Percentiles rank a stretch among this genome's conserved stretches.
Conservation (phyloP, 371 early-diverging fungal species). For the Mortierella sp. region DNA sequence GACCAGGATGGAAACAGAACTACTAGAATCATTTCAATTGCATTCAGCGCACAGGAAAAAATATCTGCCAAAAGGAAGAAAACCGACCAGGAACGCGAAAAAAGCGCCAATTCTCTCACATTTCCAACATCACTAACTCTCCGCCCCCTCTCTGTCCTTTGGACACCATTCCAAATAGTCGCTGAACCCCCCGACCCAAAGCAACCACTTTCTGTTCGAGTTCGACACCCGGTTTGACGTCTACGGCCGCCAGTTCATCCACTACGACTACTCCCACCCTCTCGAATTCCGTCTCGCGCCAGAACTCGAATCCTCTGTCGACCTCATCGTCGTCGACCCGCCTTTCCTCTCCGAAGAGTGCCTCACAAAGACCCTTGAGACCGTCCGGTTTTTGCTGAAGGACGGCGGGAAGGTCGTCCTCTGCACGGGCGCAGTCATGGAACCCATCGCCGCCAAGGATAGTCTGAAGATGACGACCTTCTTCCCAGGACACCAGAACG, state of each 20-base stretch:
- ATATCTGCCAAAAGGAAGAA: not conserved
- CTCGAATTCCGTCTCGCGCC: conserved; percentile 59
- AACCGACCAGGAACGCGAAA: too few species aligned
- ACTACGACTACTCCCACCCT: conserved; percentile 76
- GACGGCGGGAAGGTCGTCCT: conserved; percentile 66
- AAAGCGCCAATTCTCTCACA: too few species aligned
- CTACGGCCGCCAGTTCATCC: conserved; percentile 70
- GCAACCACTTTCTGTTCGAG: conserved; percentile 67
- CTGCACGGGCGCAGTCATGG: conserved; percentile 69
- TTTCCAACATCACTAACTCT: not conserved
- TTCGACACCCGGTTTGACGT: conserved; percentile 75
- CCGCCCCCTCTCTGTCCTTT: not conserved
- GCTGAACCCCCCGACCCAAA: conserved; percentile 41
- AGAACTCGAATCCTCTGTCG: conserved; percentile 61
- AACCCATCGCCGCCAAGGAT: conserved; percentile 20
- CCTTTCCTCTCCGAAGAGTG: conserved; percentile 83
- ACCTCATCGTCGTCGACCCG: conserved; percentile 78
- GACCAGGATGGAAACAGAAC: too few species aligned
- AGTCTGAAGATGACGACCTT: conserved; percentile 60
- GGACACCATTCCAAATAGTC: conserved; percentile 8
- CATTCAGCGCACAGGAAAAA: too few species aligned
- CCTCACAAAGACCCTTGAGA: conserved; percentile 69
- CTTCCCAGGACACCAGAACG: conserved; percentile 69
- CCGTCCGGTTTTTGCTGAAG: conserved; percentile 64
- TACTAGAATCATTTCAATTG: too few species aligned